Percentiles rank a stretch among this genome's conserved stretches.
phyloP scores from a whole-genome alignment of 805 yeast genomes.

The Cyberlindnera mrakii region DNA sequence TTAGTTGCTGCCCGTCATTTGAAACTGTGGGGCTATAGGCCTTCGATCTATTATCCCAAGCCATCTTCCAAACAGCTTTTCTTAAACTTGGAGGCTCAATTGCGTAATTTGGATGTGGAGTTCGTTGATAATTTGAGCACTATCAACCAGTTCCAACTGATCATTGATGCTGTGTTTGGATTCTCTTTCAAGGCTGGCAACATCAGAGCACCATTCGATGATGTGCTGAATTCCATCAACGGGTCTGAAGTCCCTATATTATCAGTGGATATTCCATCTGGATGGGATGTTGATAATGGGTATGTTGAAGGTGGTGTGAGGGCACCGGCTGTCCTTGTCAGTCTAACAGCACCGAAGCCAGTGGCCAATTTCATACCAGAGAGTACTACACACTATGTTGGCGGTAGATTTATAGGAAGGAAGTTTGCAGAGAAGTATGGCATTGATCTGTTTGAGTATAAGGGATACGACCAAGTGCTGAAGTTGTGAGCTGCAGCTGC shows the following conservation, averaged over 20 bases:
- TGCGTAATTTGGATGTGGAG: conserved; percentile 56
- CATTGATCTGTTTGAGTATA: conserved; percentile 57
- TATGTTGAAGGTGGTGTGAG: conserved; percentile 44
- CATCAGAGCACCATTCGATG: conserved; percentile 68
- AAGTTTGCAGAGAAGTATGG: conserved; percentile 68
- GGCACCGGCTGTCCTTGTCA: conserved; percentile 63
- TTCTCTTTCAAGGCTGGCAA: conserved; percentile 85
- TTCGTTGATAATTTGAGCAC: conserved; percentile 40
- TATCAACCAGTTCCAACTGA: conserved; percentile 24
- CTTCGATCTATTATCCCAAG: conserved; percentile 77
- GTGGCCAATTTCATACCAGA: conserved; percentile 47
- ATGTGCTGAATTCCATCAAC: conserved; percentile 36
- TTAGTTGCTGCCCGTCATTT: conserved; percentile 92
- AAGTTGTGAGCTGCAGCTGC: not conserved
- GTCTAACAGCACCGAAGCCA: conserved; percentile 92
- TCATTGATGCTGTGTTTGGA: conserved; percentile 86
- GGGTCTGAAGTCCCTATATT: conserved; percentile 48
- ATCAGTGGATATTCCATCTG: conserved; percentile 89
- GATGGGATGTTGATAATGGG: conserved; percentile 95
- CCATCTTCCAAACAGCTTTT: conserved; percentile 52
- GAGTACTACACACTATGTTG: conserved; percentile 59
- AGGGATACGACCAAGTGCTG: conserved; percentile 51
- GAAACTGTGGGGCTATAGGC: conserved; percentile 70
- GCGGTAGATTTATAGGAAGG: conserved; percentile 78
- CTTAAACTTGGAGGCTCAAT: conserved; percentile 56